Base-by-base conservation (phyloP, 2,329 filamentous ascomycete genomes). In the Diaporthe aspalathi region DNA sequence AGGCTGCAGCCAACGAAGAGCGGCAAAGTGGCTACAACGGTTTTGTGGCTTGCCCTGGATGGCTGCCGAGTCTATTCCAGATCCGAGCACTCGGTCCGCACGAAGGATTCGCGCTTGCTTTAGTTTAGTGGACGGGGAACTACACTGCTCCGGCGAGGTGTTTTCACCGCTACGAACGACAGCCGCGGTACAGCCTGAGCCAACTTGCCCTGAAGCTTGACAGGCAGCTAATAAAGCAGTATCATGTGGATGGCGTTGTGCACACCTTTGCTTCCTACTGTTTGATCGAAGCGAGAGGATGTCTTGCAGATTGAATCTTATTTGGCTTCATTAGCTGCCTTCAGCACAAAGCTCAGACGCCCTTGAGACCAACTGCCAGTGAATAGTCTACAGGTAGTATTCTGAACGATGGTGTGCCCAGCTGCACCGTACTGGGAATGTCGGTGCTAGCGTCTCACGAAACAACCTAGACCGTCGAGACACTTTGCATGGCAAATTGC, bases 101-200 rank as follows among this genome's bases (percentile, higher is more conserved):
- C 43, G 56, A 60, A 60, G 56, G 56, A 60, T 60, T 60, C 56
- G 43, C 56, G 56, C 56, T 60, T 60, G 56, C 17, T 20, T 20
- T 45, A 43, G 56, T 29, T 27, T 7, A 52, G 22, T 24, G 56
- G 38, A 45, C 24, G 24, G 38, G 17, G 16, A n/a, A 4, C 5
- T 5, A 20, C 27, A 60, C 54, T 43, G 35, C 22, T 38, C 38
- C 35, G 43, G 43, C 43, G n/a, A 22, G 9, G 27, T 6, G 22
- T 38, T 16, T 20, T 29, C 38, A 60, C 56, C 56, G 56, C 38
- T 45, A 14, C 56, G 9, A 45, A 60, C 22, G 5, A 38, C 32
- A n/a, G 32, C n/a, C 32, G 22, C 20, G 20, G 17, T 20, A 27
- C 29, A 60, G 20, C 22, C 38, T 45, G 56, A 60, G 38, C 29